These are phyloP conservation scores for Adansonia grandidieri DNA, from an alignment of 441 rosid genomes.

Conservation along the genomic window DNA sequence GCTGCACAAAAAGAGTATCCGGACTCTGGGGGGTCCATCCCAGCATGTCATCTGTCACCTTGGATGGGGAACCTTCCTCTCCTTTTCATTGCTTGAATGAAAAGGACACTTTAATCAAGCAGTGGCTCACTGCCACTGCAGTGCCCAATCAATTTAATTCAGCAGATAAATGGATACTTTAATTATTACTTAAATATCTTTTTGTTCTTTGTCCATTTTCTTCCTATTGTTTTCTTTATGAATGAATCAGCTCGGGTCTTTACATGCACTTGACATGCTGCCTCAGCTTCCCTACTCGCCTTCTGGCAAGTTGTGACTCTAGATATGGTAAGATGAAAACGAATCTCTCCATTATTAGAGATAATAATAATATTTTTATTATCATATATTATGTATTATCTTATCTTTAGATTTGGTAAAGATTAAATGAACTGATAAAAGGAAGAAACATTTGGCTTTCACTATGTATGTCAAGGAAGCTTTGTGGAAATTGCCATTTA, in stretches of 20 bases:
- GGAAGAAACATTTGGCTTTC: not conserved
- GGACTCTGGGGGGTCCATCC: not conserved
- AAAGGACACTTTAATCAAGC: too few relatives aligned
- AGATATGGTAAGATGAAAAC: not conserved
- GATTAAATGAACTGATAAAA: not conserved
- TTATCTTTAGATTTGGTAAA: not conserved
- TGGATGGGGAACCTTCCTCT: slow-evolving; percentile 20
- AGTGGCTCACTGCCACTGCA: slow-evolving; percentile 10
- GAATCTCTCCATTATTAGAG: slow-evolving; percentile 10
- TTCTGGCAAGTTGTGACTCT: not conserved
- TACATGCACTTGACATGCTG: not conserved
- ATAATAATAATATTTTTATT: not conserved
- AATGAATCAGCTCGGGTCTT: not conserved
- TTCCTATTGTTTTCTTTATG: not conserved
- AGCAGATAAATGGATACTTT: not conserved
- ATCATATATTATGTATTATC: not conserved
- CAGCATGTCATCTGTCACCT: slow-evolving; percentile 22
- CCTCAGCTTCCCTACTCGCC: not conserved
- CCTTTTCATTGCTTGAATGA: not conserved
- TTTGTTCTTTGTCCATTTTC: not conserved
- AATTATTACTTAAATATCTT: not conserved
- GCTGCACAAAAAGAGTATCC: not conserved
- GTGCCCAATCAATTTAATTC: not conserved
- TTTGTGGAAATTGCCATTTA: not conserved
- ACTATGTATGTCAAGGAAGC: not conserved